phyloP scores from a whole-genome alignment of 2,329 filamentous ascomycete genomes.

The Arthroderma sp. region DNA sequence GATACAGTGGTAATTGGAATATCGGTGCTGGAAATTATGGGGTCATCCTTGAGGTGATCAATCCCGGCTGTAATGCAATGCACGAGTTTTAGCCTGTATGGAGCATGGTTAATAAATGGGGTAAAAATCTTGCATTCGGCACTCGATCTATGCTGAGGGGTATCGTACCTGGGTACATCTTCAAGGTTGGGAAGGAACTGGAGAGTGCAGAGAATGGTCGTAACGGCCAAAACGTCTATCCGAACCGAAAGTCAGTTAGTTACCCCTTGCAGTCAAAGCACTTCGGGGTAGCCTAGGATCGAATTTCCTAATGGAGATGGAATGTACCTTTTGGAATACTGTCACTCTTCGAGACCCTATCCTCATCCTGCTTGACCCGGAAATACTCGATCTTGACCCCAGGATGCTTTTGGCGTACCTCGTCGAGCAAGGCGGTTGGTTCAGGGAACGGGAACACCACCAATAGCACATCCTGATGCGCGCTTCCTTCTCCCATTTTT shows the following conservation, averaged over 20 bases:
- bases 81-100: slow-evolving; percentile 33
- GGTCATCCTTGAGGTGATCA: slow-evolving; percentile 40
- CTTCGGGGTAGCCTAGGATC: background rate
- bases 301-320: background rate
- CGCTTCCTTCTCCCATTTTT: slow-evolving; percentile 6
- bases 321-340: slow-evolving; percentile 6
- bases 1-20: slow-evolving; percentile 43
- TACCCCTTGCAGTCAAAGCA: background rate
- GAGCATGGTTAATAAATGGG: slow-evolving; percentile 1
- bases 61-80: slow-evolving; percentile 47
- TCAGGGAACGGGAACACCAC: slow-evolving; percentile 31
- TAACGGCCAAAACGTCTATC: slow-evolving; percentile 27
- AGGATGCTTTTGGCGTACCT: slow-evolving; percentile 31
- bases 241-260: slow-evolving; percentile 1
- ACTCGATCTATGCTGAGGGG: too few species aligned
- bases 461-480: slow-evolving; percentile 27
- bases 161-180: slow-evolving; percentile 15
- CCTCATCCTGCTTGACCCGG: slow-evolving; percentile 13
- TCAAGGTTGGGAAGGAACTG: slow-evolving; percentile 25
- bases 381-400: slow-evolving; percentile 33
- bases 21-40: slow-evolving; percentile 39
- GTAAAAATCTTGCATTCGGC: too few species aligned
- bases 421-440: slow-evolving; percentile 24
- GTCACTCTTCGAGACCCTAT: slow-evolving; percentile 6
- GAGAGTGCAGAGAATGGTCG: slow-evolving; percentile 37